Evolutionary conservation across 2,329 filamentous ascomycete genomes (phyloP), one percentile per base, ranked within the genome.

Genomic region (Ceratocystis variospora): DNA sequence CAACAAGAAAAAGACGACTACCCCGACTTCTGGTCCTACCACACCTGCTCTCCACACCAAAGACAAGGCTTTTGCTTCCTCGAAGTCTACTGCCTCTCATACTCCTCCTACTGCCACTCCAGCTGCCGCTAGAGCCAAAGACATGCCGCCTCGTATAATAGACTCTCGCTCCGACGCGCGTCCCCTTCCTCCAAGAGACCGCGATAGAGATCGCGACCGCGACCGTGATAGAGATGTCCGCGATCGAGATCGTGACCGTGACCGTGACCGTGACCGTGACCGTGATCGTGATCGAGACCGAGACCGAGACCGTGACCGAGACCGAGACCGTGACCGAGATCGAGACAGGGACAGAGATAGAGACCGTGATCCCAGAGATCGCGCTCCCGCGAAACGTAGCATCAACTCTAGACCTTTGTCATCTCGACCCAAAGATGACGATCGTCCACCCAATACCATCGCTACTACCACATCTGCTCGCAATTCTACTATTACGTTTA

Each of bases 1-100:
- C 70, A 81, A 81, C 73, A 84, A 81, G 68, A 80, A 81, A 72
- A 80, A 80, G 72, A 28, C 41, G 45, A 46, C 25, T 37, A 37
- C 31, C 12, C 25, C 62, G 41, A 45, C 66, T 45, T 25, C 53
- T n/a, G 31, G 44, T n/a, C 41, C 55, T 7, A 62, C 48, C 17
- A 45, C 48, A 19, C 15, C 59, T 46, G 31, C 63, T 19, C 31
- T 46, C 15, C 61, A 15, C 6, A 28, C 3, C 19, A 53, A 53
- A 25, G 22, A 53, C 48, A 53, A 28, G 48, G 48, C 17, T 25
- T 37, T 41, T 19, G 25, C 33, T 53, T 25, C 17, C 22, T 28
- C 55, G 62, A 65, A 28, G 48, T 53, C 19, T 41, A 31, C 37
- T 28, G 25, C 48, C 19, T 31, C 62, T 64, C 62, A 10, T 25